phyloP scores from a whole-genome alignment of 192 early-diverging fungal genomes.

The Backusella parvicylindrica region DNA sequence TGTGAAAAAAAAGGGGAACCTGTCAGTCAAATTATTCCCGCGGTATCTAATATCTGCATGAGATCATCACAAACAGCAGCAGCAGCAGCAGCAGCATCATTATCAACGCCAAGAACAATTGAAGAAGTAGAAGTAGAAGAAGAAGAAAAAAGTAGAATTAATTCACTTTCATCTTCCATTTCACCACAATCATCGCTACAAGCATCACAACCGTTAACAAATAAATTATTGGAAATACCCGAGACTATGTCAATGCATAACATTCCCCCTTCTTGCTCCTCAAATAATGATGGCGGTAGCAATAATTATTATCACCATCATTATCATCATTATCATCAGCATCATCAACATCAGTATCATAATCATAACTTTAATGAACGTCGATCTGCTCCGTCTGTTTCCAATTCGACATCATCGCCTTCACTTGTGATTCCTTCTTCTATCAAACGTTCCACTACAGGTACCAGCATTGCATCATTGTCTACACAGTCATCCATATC shows the following conservation, averaged over 20 bases:
- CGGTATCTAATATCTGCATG: not conserved
- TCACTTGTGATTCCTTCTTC: not conserved
- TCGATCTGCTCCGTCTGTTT: constrained; percentile 4
- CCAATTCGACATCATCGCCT: constrained; percentile 3
- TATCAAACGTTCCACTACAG: constrained; percentile 4
- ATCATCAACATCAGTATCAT: not conserved
- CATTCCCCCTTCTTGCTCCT: not conserved
- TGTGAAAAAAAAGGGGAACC: constrained; percentile 12
- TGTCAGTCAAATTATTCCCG: constrained; percentile 6
- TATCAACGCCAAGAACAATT: not conserved
- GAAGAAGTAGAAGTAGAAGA: not conserved
- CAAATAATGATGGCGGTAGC: not conserved
- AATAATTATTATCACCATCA: not conserved
- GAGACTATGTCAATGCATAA: constrained; percentile 4
- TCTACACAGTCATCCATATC: not conserved
- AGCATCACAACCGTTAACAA: not conserved
- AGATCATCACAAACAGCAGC: not conserved
- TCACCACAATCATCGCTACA: not conserved
- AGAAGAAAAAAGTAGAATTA: not conserved
- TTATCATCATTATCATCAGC: not conserved
- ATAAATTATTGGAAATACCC: not conserved
- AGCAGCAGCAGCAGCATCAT: not conserved
- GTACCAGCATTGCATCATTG: constrained; percentile 9
- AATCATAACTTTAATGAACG: not conserved
- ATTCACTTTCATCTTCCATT: not conserved